Base-by-base conservation (phyloP, 257 asterid genomes). In the Solanum medicagineum region DNA sequence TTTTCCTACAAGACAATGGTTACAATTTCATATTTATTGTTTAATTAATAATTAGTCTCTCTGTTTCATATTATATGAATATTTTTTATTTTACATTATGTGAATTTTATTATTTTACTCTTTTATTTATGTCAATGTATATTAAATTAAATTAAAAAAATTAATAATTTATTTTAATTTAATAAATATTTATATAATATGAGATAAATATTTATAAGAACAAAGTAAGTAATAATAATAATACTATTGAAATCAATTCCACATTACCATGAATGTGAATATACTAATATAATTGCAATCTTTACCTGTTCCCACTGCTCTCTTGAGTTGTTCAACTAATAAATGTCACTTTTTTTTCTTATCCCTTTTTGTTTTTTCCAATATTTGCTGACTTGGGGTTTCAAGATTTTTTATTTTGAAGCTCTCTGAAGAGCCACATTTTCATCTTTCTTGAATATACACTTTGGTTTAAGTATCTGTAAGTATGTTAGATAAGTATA, bases 371-470 rank as follows among this genome's bases (percentile, higher is more conserved):
- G 62, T 42, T 53, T 79, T n/a, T n/a, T 77, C 16, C 16, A 26
- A 51, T 10, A 51, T 15, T 24, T 24, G 53, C 5, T 57, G 54
- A 16, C 20, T 86, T 85, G 86, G 86, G 90, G 8, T 57, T 56
- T 57, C 86, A 74, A 88, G 88, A 88, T 88, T 86, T 85, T 82
- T 86, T 86, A 70, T 83, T 20, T 45, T 51, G 26, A 86, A 79
- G 70, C 86, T 82, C 85, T 85, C 45, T 54, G 62, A 83, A 87
- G 87, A 44, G 66, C 84, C 87, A 36, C 87, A 82, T 80, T 81
- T 24, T 45, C 47, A 66, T n/a, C n/a, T 86, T 59, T 45, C 22
- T 59, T 84, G 81, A 59, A 8, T 54, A 47, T 0, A 56, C 32
- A 59, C 7, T 84, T 53, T 53, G 86, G 75, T 19, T 83, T 82